Conservation (phyloP, 2,329 filamentous ascomycete species). For the Aspergillus fructus region DNA sequence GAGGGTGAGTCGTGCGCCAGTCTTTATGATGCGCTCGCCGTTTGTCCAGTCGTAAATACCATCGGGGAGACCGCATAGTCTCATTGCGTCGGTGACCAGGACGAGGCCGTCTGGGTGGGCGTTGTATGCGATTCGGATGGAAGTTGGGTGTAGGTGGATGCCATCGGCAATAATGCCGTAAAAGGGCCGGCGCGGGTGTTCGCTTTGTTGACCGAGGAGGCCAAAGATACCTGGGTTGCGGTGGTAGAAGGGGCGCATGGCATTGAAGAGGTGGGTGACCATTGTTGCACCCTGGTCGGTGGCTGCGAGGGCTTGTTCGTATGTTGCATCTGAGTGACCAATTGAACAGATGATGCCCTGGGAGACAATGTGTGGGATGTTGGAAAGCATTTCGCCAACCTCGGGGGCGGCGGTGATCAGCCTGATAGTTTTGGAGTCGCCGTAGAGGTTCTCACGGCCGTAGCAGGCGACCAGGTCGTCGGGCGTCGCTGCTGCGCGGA, state of each 20-base stretch:
- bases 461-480: constrained; percentile 57
- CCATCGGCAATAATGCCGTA: constrained; percentile 91
- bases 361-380: constrained; percentile 66
- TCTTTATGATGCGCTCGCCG: constrained; percentile 57
- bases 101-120: constrained; percentile 82
- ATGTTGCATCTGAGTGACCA: constrained; percentile 84
- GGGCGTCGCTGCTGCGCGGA: constrained; percentile 64
- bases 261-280: constrained; percentile 94
- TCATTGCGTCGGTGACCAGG: constrained; percentile 90
- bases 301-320: constrained; percentile 73
- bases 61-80: constrained; percentile 78
- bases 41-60: constrained; percentile 87
- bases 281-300: constrained; percentile 76
- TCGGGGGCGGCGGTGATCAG: constrained; percentile 89
- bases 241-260: constrained; percentile 87
- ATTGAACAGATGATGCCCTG: constrained; percentile 74
- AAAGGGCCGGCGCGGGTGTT: constrained; percentile 58
- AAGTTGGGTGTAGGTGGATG: constrained; percentile 84
- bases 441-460: constrained; percentile 64
- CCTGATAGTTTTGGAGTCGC: constrained; percentile 52
- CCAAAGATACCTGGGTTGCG: constrained; percentile 90
- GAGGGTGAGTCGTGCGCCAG: constrained; percentile 69
- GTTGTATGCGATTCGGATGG: constrained; percentile 84
- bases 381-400: constrained; percentile 64
- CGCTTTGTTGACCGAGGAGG: constrained; percentile 65